Evolutionary conservation across 345 rosid species (phyloP).

Genomic region (Salix caprea): DNA sequence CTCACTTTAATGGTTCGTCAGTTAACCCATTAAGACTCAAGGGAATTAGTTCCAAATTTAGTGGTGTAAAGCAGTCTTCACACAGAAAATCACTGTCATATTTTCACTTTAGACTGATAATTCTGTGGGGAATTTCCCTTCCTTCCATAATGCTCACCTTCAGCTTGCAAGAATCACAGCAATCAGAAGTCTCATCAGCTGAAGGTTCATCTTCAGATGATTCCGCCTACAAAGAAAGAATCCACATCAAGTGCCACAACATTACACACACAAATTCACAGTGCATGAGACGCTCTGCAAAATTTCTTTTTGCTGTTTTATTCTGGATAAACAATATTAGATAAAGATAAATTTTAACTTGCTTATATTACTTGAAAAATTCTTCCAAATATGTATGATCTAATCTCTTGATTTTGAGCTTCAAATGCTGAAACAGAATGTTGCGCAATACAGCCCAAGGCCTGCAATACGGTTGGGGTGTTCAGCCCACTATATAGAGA

Average conservation of each 20-base stretch:
- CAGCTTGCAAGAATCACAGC: conserved; percentile 51
- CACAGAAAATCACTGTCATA: background rate
- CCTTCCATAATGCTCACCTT: conserved; percentile 49
- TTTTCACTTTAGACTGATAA: background rate
- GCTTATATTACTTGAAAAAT: conserved; percentile 54
- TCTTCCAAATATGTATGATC: conserved; percentile 37
- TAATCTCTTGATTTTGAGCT: conserved; percentile 48
- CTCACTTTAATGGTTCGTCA: background rate
- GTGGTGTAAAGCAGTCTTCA: background rate
- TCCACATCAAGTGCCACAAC: conserved; percentile 11
- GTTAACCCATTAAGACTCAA: background rate
- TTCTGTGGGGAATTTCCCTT: conserved; percentile 1
- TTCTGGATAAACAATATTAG: conserved; percentile 16
- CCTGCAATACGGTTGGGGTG: conserved; percentile 75
- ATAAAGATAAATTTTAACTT: conserved; percentile 17
- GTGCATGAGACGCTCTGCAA: conserved; percentile 7
- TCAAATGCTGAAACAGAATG: conserved; percentile 56
- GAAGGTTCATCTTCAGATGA: conserved; percentile 33
- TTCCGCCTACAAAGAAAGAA: conserved; percentile 42
- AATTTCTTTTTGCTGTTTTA: conserved; percentile 6
- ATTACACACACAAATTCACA: conserved; percentile 2
- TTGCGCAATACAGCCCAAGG: conserved; percentile 80
- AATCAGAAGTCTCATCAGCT: conserved; percentile 36
- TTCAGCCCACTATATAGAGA: conserved; percentile 53
- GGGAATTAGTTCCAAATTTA: background rate